Evolutionary conservation across 768 basidiomycete species (phyloP).

Genomic region (Pleurotus giganteus): DNA sequence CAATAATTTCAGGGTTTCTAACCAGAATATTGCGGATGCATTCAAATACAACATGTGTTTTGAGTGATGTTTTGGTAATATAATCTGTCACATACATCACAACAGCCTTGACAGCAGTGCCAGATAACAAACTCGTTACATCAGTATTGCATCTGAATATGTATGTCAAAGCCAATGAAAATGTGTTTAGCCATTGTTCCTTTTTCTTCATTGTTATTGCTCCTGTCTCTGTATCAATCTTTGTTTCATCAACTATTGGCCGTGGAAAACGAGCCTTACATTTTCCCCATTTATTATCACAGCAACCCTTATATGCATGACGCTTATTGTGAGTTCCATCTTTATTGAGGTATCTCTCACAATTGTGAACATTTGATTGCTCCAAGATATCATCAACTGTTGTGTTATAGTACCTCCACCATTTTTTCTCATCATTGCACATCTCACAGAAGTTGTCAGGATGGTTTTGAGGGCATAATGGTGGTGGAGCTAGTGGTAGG

Average conservation of each 20-base stretch:
- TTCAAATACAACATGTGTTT: constrained; percentile 36
- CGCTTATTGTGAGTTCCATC: neutral
- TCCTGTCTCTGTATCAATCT: neutral
- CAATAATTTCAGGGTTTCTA: constrained; percentile 21
- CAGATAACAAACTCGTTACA: constrained; percentile 29
- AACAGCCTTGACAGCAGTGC: constrained; percentile 29
- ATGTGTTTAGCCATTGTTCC: constrained; percentile 7
- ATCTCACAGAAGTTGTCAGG: neutral
- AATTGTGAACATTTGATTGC: constrained; percentile 5
- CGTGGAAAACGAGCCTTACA: constrained; percentile 35
- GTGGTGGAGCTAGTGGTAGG: neutral
- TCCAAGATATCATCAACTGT: neutral
- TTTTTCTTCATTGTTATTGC: neutral
- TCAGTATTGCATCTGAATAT: constrained; percentile 35
- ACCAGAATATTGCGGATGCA: constrained; percentile 23
- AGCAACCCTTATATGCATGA: constrained; percentile 18
- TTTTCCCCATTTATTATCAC: constrained; percentile 22
- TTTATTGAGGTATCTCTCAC: neutral
- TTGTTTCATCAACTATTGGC: constrained; percentile 1
- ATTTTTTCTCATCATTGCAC: neutral
- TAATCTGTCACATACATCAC: constrained; percentile 21
- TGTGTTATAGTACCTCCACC: neutral
- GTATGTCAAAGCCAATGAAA: neutral
- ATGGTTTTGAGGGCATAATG: neutral
- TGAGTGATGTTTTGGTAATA: constrained; percentile 29